These are phyloP conservation scores for Colletotrichum sp. DNA, from an alignment of 2,329 filamentous ascomycete species.

Conservation along the genomic window DNA sequence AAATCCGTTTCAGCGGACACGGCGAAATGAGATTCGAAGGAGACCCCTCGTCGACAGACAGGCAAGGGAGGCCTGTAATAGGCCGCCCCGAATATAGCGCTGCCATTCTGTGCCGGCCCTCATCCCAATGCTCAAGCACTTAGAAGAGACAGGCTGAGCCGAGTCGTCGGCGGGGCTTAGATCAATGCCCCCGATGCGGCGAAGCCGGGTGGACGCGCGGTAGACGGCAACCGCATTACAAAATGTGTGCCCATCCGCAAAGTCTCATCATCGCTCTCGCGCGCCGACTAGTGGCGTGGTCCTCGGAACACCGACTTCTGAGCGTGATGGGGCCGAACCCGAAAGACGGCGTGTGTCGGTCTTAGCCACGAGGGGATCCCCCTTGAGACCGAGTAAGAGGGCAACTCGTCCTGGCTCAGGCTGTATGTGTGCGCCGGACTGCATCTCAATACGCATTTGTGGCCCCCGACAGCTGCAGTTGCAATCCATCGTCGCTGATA, in stretches of 20 bases:
- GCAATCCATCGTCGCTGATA: neutral
- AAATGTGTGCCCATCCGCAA: neutral
- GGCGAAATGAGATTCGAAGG: neutral
- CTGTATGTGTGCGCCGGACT: neutral
- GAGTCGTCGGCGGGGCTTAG: neutral
- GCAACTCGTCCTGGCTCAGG: neutral
- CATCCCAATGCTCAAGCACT: neutral
- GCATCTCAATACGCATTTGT: neutral
- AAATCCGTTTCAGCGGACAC: conserved; percentile 8
- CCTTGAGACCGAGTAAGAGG: neutral
- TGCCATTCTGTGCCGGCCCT: neutral
- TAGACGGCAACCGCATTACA: neutral
- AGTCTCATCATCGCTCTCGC: neutral
- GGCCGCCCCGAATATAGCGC: neutral
- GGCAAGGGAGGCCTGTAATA: conserved; percentile 12
- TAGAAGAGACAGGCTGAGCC: neutral
- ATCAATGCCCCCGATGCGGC: neutral
- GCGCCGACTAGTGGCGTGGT: neutral
- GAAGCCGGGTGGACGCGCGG: neutral
- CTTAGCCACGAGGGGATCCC: neutral
- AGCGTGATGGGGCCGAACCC: neutral
- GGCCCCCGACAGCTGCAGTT: neutral
- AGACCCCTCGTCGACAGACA: neutral
- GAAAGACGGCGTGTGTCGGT: neutral
- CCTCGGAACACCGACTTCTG: neutral